phyloP scores from a whole-genome alignment of 148 eudicot species.

The Pharnaceum exiguum region DNA sequence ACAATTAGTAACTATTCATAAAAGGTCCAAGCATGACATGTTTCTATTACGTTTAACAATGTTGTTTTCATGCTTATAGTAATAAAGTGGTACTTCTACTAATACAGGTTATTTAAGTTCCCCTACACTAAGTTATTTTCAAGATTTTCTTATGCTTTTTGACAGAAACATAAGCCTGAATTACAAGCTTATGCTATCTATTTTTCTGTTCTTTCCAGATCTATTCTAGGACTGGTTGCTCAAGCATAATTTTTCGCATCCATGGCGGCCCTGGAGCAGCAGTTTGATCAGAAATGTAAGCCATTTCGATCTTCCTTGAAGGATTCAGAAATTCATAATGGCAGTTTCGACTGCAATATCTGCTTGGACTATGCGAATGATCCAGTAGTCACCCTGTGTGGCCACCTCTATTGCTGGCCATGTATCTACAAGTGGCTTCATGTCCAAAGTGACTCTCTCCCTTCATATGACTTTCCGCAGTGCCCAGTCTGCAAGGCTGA shows the following conservation, averaged over 20 bases:
- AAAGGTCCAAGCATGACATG: conserved; percentile 5
- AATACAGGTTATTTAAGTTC: too few species aligned
- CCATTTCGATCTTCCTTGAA: conserved; percentile 22
- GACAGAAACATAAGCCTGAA: background rate
- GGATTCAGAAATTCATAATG: conserved; percentile 29
- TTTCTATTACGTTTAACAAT: background rate
- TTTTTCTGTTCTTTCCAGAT: background rate
- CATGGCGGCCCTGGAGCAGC: conserved; percentile 52
- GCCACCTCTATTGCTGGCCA: conserved; percentile 92
- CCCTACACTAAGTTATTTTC: too few species aligned
- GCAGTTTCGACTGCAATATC: conserved; percentile 82
- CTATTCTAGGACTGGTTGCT: background rate
- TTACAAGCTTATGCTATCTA: background rate
- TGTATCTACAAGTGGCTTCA: conserved; percentile 88
- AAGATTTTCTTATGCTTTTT: too few species aligned
- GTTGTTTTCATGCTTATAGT: conserved; percentile 4
- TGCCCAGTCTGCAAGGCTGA: conserved; percentile 87
- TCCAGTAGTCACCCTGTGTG: conserved; percentile 87
- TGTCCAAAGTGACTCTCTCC: conserved; percentile 41
- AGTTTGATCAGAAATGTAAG: conserved; percentile 36
- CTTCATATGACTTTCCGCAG: conserved; percentile 48
- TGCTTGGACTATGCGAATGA: conserved; percentile 67
- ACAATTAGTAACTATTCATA: background rate
- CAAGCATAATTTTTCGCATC: background rate
- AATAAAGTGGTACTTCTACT: too few species aligned